Base-by-base conservation (phyloP, 2,329 filamentous ascomycete genomes). In the Ophiostoma ips region DNA sequence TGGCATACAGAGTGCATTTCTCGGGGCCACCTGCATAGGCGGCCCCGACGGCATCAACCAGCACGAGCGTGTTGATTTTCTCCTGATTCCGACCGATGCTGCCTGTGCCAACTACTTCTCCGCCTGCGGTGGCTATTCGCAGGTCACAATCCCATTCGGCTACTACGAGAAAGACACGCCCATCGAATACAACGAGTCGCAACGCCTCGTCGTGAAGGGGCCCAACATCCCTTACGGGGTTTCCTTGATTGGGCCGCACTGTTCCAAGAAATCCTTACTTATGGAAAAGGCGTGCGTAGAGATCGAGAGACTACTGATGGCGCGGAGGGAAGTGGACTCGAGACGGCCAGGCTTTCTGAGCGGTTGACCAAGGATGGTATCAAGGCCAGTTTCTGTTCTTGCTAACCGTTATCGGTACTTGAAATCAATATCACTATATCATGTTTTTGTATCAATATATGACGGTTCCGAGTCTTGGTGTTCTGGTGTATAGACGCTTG, bases 91-190 rank as follows among this genome's bases (percentile, higher is more conserved):
- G 0, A 66, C 72, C 0, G 63, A 69, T 0, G 61, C 64, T 2
- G 66, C 76, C 5, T 70, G 76, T 2, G 76, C 75, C 1, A 62
- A 79, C 18, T 68, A 79, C 1, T 80, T 79, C 1, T 68, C 71
- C 0, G 76, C 74, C 0, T 61, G 79, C 16, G 68, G 79, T 0
- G 80, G 79, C 0, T 68, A 70, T 0, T 81, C 81, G 0, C 70
- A 80, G 5, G 64, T 85, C 11, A 79, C 76, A 0, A 75, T 85
- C 0, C 82, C 81, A 0, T 63, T 85, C 51, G 80, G 80, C 0
- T 71, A 71, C 72, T 75, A 71, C 47, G 74, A 76, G 0, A 55
- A 63, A 0, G 69, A 71, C 30, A 71, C 70, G 6, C 64, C 65
- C 1, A 68, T 79, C 2, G 57, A 62, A 30, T 62, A 62, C 2